phyloP scores from a whole-genome alignment of 805 yeast genomes.

The Suhomyces xylopsoci region DNA sequence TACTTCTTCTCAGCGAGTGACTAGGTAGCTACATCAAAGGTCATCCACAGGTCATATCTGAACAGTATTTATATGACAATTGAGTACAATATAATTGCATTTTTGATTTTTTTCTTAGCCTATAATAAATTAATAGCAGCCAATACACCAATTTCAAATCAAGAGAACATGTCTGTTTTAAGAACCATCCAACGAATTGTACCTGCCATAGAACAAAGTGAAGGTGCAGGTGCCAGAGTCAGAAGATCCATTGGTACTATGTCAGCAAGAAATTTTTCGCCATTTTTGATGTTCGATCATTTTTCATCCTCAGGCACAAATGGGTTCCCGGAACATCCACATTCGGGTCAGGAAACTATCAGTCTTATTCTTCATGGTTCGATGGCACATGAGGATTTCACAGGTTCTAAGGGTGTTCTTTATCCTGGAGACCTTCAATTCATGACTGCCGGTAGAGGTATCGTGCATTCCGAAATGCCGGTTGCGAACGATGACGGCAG shows the following conservation, averaged over 20 bases:
- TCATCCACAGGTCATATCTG: background rate
- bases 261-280: constrained; percentile 72
- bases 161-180: constrained; percentile 39
- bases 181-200: constrained; percentile 34
- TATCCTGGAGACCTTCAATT: constrained; percentile 84
- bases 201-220: constrained; percentile 65
- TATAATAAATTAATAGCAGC: background rate
- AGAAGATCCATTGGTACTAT: constrained; percentile 75
- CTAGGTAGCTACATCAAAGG: background rate
- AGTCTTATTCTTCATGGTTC: constrained; percentile 64
- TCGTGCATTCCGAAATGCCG: constrained; percentile 87
- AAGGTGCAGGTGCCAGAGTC: constrained; percentile 84
- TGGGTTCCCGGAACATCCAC: constrained; percentile 85
- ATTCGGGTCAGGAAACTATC: constrained; percentile 79
- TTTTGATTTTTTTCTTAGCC: background rate
- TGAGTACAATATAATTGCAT: background rate
- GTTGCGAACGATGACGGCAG: constrained; percentile 48
- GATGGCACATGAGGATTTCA: constrained; percentile 81
- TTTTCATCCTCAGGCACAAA: constrained; percentile 61
- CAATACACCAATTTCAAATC: background rate
- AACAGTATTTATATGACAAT: background rate
- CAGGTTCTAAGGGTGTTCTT: constrained; percentile 74
- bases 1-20: background rate
- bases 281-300: constrained; percentile 80
- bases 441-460: constrained; percentile 91